Percentiles rank a stretch among this genome's conserved stretches.
Evolutionary conservation across 805 yeast genomes (phyloP).

Genomic region (Yamadazyma nakazawae): DNA sequence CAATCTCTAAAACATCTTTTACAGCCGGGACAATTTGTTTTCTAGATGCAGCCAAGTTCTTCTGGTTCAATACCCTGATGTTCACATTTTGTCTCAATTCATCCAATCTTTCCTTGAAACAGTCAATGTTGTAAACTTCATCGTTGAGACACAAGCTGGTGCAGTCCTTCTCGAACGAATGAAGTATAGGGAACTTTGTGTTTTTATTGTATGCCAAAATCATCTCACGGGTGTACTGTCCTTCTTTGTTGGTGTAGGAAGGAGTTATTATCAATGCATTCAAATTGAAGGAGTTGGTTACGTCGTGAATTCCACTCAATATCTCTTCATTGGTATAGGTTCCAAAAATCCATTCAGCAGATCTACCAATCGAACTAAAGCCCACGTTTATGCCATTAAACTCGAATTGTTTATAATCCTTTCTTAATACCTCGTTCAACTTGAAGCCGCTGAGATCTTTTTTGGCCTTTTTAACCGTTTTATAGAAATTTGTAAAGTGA

Average conservation of each 20-base stretch:
- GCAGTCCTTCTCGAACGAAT: constrained; percentile 1
- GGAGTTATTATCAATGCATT: constrained; percentile 36
- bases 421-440: constrained; percentile 60
- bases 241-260: constrained; percentile 35
- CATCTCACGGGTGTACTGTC: constrained; percentile 18
- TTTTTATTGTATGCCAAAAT: constrained; percentile 1
- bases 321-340: constrained; percentile 24
- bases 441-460: constrained; percentile 60
- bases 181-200: neutral
- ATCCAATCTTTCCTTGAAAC: constrained; percentile 3
- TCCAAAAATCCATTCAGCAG: constrained; percentile 51
- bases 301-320: constrained; percentile 18
- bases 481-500: constrained; percentile 15
- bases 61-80: constrained; percentile 41
- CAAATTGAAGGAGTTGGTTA: constrained; percentile 19
- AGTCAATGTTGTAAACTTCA: constrained; percentile 20
- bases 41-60: constrained; percentile 62
- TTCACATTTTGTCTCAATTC: constrained; percentile 3
- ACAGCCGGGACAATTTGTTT: constrained; percentile 80
- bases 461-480: constrained; percentile 46
- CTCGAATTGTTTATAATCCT: constrained; percentile 79
- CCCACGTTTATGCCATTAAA: constrained; percentile 52
- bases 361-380: constrained; percentile 69
- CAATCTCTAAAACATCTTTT: constrained; percentile 18
- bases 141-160: constrained; percentile 23